Evolutionary conservation across 352 stramenopile genomes (phyloP).

Genomic region (Blastocystis sp.): DNA sequence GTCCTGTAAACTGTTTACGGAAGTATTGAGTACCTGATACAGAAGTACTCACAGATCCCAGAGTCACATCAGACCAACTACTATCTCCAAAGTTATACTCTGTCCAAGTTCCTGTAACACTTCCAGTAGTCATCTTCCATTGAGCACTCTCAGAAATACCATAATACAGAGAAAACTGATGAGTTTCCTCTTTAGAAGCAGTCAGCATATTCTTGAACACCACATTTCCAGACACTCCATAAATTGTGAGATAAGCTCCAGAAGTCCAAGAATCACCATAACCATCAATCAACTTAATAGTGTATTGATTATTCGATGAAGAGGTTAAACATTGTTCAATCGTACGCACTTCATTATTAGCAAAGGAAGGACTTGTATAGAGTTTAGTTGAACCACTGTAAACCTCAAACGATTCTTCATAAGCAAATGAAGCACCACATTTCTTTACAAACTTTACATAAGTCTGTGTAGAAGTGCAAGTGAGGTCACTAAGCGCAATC

Average conservation of each 20-base stretch:
- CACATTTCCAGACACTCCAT: background rate
- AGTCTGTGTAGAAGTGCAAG: background rate
- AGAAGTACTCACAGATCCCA: background rate
- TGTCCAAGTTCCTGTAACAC: background rate
- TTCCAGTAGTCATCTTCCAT: background rate
- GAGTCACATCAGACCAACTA: background rate
- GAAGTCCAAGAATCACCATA: slow-evolving; percentile 31
- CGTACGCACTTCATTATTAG: background rate
- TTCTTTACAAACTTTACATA: slow-evolving; percentile 32
- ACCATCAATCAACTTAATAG: background rate
- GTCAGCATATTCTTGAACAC: slow-evolving; percentile 37
- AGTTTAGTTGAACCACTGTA: background rate
- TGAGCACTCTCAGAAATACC: background rate
- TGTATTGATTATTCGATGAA: slow-evolving; percentile 43
- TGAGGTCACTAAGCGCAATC: background rate
- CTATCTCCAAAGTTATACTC: background rate
- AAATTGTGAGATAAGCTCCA: background rate
- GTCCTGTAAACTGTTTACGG: slow-evolving; percentile 3
- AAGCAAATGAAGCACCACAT: background rate
- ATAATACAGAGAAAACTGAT: background rate
- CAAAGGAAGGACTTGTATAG: background rate
- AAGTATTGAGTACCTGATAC: slow-evolving; percentile 23
- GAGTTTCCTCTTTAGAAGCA: background rate
- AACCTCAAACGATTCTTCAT: slow-evolving; percentile 25
- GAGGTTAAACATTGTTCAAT: slow-evolving; percentile 11